Percentiles rank a stretch among this genome's conserved stretches.
Conservation (phyloP, 805 yeast species). For the Yamadazyma insecticola region DNA sequence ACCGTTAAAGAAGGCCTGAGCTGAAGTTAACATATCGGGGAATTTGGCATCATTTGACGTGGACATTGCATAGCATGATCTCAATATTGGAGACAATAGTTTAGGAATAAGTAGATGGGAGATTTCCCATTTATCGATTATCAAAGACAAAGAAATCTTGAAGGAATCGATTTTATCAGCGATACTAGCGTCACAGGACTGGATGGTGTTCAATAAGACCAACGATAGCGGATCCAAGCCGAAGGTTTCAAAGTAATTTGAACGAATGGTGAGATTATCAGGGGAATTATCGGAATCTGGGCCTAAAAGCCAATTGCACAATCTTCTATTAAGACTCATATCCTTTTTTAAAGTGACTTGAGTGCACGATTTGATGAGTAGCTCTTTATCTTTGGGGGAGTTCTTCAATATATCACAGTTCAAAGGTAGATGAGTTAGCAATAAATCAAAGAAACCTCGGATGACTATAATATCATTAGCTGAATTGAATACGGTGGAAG, state of each 20-base stretch:
- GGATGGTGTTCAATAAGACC: constrained; percentile 51
- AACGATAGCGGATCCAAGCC: constrained; percentile 48
- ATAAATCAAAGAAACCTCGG: constrained; percentile 82
- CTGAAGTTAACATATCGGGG: constrained; percentile 25
- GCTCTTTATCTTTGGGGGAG: constrained; percentile 49
- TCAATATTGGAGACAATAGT: constrained; percentile 61
- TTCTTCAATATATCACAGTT: constrained; percentile 55
- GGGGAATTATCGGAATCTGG: constrained; percentile 43
- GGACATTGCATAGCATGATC: constrained; percentile 30
- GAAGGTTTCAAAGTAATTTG: constrained; percentile 55
- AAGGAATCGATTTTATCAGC: constrained; percentile 47
- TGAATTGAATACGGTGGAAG: constrained; percentile 23
- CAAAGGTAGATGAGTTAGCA: constrained; percentile 64
- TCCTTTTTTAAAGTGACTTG: constrained; percentile 73
- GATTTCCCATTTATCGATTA: constrained; percentile 94
- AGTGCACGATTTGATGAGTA: constrained; percentile 59
- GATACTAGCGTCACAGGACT: constrained; percentile 18
- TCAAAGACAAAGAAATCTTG: constrained; percentile 57
- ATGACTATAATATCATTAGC: constrained; percentile 63
- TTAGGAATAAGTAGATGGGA: constrained; percentile 70
- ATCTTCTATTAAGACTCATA: constrained; percentile 89
- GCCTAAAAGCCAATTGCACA: constrained; percentile 92
- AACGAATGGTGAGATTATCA: constrained; percentile 19
- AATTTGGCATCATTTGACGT: constrained; percentile 38
- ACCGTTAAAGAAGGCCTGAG: constrained; percentile 74